Evolutionary conservation across 1,284 basidiomycete species (phyloP), one percentile per base, ranked within the genome.

Genomic region (Rhodotorula sp.): DNA sequence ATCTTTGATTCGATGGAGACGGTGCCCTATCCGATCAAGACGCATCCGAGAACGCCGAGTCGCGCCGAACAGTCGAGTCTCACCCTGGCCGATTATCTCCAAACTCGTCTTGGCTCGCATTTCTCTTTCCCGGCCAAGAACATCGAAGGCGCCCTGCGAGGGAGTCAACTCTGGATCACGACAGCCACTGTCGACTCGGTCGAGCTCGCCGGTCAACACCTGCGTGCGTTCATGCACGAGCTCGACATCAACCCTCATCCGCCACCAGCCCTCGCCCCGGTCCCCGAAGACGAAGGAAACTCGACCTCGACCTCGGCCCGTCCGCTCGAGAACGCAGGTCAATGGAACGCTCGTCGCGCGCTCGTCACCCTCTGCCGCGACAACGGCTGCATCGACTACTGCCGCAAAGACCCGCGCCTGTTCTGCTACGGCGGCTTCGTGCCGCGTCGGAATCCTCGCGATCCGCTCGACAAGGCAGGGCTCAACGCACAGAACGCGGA

Each of bases 371-470:
- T 71, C 20, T 73, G 72, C 29, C 26, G 56, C 16, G 72, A 73
- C 43, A 63, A 65, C 16, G 72, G 63, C 21, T 73, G 72, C 57
- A 49, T 73, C 63, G 66, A 70, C 4, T 68, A 34, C 5, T 73
- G 72, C 61, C 58, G 72, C 7, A 18, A 58, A 14, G 46, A 58
- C 26, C 5, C 16, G 23, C 54, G 49, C 34, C 29, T 61, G 65
- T 70, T 60, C 26, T 73, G 72, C 61, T 73, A 62, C 34, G 69
- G 69, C 52, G 72, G 72, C n/a, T 60, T 70, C 31, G 29, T 43
- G 15, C n/a, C n/a, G 18, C 57, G 34, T n/a, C n/a, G 23, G 18
- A 58, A 26, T 14, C 26, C 26, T 14, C 26, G n/a, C 10, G 34
- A 43, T n/a, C 39, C n/a, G 34, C 26, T 54, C n/a, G 39, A 34